phyloP scores from a whole-genome alignment of 441 rosid species.

The Populus trichocarpa region DNA sequence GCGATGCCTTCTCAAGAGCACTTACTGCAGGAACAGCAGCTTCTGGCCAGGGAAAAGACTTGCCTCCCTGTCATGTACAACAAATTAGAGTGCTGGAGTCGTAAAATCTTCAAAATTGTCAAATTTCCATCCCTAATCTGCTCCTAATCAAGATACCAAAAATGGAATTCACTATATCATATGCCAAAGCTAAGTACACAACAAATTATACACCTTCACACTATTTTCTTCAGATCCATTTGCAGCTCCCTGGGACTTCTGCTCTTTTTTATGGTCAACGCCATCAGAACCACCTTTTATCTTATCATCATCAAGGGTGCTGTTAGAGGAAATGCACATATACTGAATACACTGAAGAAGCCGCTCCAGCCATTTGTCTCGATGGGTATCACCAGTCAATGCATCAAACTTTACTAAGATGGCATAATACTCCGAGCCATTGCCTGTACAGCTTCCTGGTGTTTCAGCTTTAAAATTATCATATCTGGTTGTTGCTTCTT shows the following conservation, averaged over 20 bases:
- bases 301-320: conserved; percentile 33
- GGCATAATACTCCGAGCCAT: conserved; percentile 44
- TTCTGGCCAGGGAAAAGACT: conserved; percentile 79
- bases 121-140: background rate
- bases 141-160: conserved; percentile 1
- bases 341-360: conserved; percentile 75
- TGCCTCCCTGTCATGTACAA: conserved; percentile 40
- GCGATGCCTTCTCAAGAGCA: conserved; percentile 84
- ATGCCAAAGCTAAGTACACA: background rate
- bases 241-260: conserved; percentile 20
- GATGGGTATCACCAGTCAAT: conserved; percentile 70
- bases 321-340: conserved; percentile 47
- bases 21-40: conserved; percentile 71
- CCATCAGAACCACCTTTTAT: conserved; percentile 40
- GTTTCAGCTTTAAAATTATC: conserved; percentile 64
- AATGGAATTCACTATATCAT: background rate
- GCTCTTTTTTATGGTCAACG: conserved; percentile 22
- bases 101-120: background rate
- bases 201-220: conserved; percentile 33
- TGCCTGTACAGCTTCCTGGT: conserved; percentile 75
- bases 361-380: conserved; percentile 87
- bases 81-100: background rate
- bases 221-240: conserved; percentile 46
- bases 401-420: conserved; percentile 59
- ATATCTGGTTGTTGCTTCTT: conserved; percentile 39